Evolutionary conservation across 805 yeast species (phyloP).

Genomic region (Lachancea sp.): DNA sequence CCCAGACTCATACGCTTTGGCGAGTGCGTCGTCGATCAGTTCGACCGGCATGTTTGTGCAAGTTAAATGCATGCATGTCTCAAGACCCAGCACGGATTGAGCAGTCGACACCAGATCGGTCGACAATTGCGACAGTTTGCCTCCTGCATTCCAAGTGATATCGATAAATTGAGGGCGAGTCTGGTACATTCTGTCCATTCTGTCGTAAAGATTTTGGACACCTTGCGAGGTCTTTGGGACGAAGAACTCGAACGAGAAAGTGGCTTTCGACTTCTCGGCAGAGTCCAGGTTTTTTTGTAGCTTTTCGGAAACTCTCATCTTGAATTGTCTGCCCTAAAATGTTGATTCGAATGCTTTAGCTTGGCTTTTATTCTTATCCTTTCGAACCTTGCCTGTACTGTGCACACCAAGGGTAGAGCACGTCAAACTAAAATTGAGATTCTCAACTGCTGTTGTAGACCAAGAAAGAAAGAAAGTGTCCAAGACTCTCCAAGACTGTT

Average conservation of each 20-base stretch:
- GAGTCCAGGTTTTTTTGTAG: conserved; percentile 29
- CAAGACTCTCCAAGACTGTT: no score
- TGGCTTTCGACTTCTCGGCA: conserved; percentile 31
- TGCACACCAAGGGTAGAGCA: no score
- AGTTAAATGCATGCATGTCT: conserved; percentile 96
- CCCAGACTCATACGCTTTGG: conserved; percentile 81
- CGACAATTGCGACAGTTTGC: conserved; percentile 64
- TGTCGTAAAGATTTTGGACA: conserved; percentile 88
- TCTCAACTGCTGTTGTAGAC: not conserved
- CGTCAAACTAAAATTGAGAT: no score
- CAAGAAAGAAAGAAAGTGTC: not conserved
- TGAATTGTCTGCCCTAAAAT: not conserved
- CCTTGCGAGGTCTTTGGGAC: conserved; percentile 98
- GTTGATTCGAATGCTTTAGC: not conserved
- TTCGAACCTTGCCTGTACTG: no score
- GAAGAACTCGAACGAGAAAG: conserved; percentile 94
- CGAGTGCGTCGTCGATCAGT: conserved; percentile 76
- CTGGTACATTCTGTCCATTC: conserved; percentile 97
- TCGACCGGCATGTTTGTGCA: conserved; percentile 89
- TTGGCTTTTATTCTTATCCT: not conserved
- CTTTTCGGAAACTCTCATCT: conserved; percentile 38
- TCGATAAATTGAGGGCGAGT: conserved; percentile 83
- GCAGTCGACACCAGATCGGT: conserved; percentile 89
- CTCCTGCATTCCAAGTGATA: conserved; percentile 97
- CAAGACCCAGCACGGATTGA: conserved; percentile 83